phyloP scores from a whole-genome alignment of 2,329 filamentous ascomycete genomes.

The Colletotrichum acutatum region DNA sequence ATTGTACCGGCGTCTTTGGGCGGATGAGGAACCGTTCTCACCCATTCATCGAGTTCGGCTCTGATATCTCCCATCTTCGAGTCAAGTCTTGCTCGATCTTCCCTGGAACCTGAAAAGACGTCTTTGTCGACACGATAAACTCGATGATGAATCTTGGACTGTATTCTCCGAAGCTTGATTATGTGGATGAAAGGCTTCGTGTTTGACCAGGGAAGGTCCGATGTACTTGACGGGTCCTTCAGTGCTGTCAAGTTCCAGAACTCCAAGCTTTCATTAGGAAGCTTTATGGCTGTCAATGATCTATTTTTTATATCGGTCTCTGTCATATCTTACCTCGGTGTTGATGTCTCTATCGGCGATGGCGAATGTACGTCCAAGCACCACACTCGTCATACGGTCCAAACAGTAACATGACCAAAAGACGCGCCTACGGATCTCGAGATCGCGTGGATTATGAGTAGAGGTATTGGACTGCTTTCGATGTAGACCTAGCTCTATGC shows the following conservation, averaged over 20 bases:
- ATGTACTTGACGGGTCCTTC: background rate
- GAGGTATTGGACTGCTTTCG: constrained; percentile 28
- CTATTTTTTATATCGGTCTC: no score
- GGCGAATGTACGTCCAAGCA: constrained; percentile 47
- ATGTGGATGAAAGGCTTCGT: constrained; percentile 42
- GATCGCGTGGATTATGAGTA: constrained; percentile 25
- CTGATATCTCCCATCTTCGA: constrained; percentile 37
- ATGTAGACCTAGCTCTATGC: constrained; percentile 47
- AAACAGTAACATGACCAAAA: constrained; percentile 50
- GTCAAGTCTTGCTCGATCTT: constrained; percentile 29
- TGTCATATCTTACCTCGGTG: constrained; percentile 37
- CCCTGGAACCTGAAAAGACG: constrained; percentile 20
- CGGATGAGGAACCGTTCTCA: constrained; percentile 35
- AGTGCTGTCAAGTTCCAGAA: constrained; percentile 37
- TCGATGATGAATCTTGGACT: constrained; percentile 38
- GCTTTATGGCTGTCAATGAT: background rate
- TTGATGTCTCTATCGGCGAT: constrained; percentile 48
- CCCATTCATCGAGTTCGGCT: constrained; percentile 39
- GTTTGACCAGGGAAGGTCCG: constrained; percentile 37
- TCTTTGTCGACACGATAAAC: constrained; percentile 40
- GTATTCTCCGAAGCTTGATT: constrained; percentile 39
- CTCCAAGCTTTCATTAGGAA: constrained; percentile 41
- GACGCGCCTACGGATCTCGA: constrained; percentile 43
- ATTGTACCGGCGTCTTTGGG: constrained; percentile 38
- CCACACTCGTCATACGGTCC: constrained; percentile 46